These are phyloP conservation scores for Emydomyces testavorans DNA, from an alignment of 2,329 filamentous ascomycete species.

Conservation along the genomic window DNA sequence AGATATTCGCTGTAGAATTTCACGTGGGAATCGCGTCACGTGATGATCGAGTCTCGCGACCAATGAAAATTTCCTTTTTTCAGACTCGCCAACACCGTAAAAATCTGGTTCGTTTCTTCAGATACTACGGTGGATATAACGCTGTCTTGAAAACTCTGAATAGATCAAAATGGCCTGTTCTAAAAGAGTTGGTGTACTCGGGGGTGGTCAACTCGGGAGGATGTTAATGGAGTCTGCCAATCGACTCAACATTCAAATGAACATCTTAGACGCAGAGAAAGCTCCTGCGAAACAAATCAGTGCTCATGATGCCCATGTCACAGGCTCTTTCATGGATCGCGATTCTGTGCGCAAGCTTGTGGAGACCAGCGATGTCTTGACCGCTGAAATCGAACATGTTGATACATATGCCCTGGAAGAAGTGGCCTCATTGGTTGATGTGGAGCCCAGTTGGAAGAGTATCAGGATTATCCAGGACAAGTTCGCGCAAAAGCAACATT, in stretches of 20 bases:
- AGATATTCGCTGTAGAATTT: constrained; percentile 16
- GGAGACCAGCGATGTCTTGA: constrained; percentile 63
- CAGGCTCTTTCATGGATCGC: constrained; percentile 78
- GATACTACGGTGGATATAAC: background rate
- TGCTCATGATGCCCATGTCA: constrained; percentile 59
- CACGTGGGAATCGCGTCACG: background rate
- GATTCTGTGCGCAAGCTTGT: constrained; percentile 72
- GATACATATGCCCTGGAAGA: constrained; percentile 83
- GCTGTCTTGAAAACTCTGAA: background rate
- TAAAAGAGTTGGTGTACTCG: constrained; percentile 40
- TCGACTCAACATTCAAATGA: constrained; percentile 63
- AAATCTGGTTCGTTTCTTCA: background rate
- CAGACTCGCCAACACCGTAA: background rate
- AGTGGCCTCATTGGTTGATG: constrained; percentile 52
- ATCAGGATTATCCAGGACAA: constrained; percentile 89
- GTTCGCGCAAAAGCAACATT: constrained; percentile 74
- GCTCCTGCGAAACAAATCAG: constrained; percentile 80
- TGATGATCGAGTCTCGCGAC: too few species aligned
- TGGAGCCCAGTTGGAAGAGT: constrained; percentile 76
- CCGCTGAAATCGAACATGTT: constrained; percentile 91
- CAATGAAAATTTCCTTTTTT: background rate
- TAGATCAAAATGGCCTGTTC: constrained; percentile 11
- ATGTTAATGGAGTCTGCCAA: constrained; percentile 90
- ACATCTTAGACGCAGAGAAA: constrained; percentile 63
- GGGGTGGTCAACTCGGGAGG: constrained; percentile 68